Evolutionary conservation across 805 yeast species (phyloP), one percentile per base, ranked within the genome.

Genomic region (Blastobotrys mokoenaii): DNA sequence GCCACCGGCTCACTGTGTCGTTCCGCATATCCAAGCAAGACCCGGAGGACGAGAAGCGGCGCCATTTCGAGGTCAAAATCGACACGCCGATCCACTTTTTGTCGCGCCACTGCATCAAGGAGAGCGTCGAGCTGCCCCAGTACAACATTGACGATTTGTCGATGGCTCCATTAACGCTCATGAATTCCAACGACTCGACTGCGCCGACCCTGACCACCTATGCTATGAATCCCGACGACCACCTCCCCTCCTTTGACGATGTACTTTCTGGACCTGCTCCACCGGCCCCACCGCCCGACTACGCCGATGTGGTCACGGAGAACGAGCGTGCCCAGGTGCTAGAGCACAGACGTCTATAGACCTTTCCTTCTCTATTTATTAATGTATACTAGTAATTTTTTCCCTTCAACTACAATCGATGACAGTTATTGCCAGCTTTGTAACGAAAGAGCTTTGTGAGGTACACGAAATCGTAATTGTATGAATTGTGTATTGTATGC

Each of bases 1-100:
- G 84, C 56, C 99, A 93, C 65, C 89, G 98, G 96, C 79, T 93
- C 54, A 90, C 93, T 63, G 75, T 93, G 12, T 80, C 94, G 51
- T 66, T 93, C 44, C 69, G 97, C 44, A 69, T 93, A 31, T 84
- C 95, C 5, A 77, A 75, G 52, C 61, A 72, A 18, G 58, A 51
- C 46, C 71, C 74, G 41, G 74, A 51, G 14, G 58, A 57, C 46
- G 60, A 62, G 17, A 85, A 85, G 59, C 70, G 94, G 41, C 89
- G 89, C 59, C 97, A 90, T 60, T 93, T 84, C 60, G 99, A 93
- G 66, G 84, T 93, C 44, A 80, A 86, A 48, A 88, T 93, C 46
- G 99, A 93, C 63, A 85, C 96, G 2, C 98, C 98, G 2, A 79
- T 93, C 48, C 94, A 84, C 57, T 71, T 93, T 2, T 66, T 89